Evolutionary conservation across 2,329 filamentous ascomycete species (phyloP).

Genomic region (Penicillium sumatraense): DNA sequence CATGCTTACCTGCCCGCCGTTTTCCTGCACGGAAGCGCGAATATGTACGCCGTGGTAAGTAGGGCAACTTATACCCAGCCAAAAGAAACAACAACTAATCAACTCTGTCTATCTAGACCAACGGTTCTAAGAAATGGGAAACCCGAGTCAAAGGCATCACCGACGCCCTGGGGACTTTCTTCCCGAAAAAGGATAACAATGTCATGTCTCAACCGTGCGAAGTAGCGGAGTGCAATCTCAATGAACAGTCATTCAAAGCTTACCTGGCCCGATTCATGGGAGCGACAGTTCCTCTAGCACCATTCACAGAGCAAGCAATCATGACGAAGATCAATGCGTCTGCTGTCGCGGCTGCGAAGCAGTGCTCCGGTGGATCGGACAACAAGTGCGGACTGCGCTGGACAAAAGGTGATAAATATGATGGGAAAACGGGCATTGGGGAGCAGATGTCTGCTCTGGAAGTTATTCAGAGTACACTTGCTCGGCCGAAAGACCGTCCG

Average conservation of each 20-base stretch:
- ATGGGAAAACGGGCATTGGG: constrained; percentile 66
- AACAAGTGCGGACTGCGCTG: constrained; percentile 35
- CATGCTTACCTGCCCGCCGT: constrained; percentile 57
- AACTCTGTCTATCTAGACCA: not conserved
- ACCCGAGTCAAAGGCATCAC: not conserved
- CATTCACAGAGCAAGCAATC: constrained; percentile 55
- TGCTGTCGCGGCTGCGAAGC: constrained; percentile 31
- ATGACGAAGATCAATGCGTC: constrained; percentile 55
- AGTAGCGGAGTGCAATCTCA: constrained; percentile 57
- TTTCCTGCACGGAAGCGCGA: constrained; percentile 54
- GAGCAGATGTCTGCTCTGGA: constrained; percentile 74
- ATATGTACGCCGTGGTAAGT: constrained; percentile 52
- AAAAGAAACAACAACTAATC: not conserved
- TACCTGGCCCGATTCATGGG: constrained; percentile 63
- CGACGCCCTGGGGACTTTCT: constrained; percentile 25
- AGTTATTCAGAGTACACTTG: constrained; percentile 62
- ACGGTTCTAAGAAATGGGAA: not conserved
- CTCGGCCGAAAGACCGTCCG: constrained; percentile 46
- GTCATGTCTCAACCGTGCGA: constrained; percentile 66
- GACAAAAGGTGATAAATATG: constrained; percentile 55
- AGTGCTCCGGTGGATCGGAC: constrained; percentile 29
- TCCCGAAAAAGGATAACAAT: constrained; percentile 50
- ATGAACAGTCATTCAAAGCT: constrained; percentile 67
- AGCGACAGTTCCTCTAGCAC: constrained; percentile 59
- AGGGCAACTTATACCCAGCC: not conserved